Evolutionary conservation across 805 yeast genomes (phyloP).

Genomic region (Ogataea ganodermae): DNA sequence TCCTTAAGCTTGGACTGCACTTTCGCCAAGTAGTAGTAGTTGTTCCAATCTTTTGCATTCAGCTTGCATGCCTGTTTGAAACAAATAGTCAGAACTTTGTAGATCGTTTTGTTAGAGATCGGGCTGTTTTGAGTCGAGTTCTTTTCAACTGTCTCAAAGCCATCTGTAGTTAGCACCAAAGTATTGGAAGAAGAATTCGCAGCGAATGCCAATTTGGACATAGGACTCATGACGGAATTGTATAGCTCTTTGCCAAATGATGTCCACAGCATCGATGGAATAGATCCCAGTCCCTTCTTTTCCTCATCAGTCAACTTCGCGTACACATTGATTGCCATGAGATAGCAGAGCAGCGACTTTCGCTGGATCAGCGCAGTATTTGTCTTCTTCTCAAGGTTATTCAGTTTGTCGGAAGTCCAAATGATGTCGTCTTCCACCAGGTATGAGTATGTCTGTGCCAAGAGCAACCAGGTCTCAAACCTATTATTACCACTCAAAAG

Average conservation of each 20-base stretch:
- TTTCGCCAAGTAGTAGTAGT: conserved; percentile 59
- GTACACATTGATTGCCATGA: conserved; percentile 63
- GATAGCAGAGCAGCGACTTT: conserved; percentile 68
- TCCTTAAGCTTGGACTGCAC: conserved; percentile 51
- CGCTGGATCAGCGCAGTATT: conserved; percentile 66
- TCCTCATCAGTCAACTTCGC: conserved; percentile 24
- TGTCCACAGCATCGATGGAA: conserved; percentile 50
- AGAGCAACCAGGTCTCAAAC: conserved; percentile 81
- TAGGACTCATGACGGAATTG: conserved; percentile 60
- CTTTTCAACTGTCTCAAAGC: neutral
- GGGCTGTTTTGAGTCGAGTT: conserved; percentile 9
- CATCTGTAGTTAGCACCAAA: conserved; percentile 1
- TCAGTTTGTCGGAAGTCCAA: conserved; percentile 88
- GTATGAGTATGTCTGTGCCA: conserved; percentile 78
- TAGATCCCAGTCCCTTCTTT: conserved; percentile 32
- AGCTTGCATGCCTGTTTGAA: conserved; percentile 49
- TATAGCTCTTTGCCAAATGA: conserved; percentile 59
- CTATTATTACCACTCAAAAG: conserved; percentile 64
- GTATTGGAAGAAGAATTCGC: conserved; percentile 1
- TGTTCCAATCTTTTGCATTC: conserved; percentile 58
- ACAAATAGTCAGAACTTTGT: conserved; percentile 41
- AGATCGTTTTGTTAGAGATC: conserved; percentile 34
- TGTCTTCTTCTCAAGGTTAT: conserved; percentile 58
- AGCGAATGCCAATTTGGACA: conserved; percentile 59
- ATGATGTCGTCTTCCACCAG: conserved; percentile 86